Evolutionary conservation across 129 eudicot genomes (phyloP), one percentile per base, ranked within the genome.

Genomic region (Artemisia tridentata): DNA sequence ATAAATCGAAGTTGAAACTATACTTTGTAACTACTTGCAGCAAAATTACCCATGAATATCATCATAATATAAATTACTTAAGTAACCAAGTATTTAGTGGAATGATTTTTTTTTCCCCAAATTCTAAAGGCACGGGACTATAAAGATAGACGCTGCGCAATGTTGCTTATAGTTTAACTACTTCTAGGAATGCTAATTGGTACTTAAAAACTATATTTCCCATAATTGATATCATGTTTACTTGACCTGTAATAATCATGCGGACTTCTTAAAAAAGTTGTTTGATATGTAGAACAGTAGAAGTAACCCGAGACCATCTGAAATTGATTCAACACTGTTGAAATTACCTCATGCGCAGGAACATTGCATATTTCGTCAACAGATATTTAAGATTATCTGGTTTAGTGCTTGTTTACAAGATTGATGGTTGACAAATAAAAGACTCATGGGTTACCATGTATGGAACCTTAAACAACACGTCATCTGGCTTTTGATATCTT

Each of bases 1-100:
- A 38, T 19, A 58, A 58, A 58, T 58, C n/a, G 27, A 58, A 21
- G 63, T 57, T 18, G 63, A 58, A 29, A 10, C 63, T 14, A 57
- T 57, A 7, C 45, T 7, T 15, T n/a, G 56, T 51, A 50, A 50
- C 14, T 50, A 14, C n/a, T 50, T 15, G 16, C 14, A 50, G n/a
- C 16, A 50, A 50, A 50, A 12, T 12, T 2, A 50, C 55, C 18
- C 18, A 4, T 50, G 59, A 18, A 7, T 38, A 38, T 38, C 11
- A 1, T 20, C 63, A 58, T 58, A 58, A 21, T 58, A 8, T 58
- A 3, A 21, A 19, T 57, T 7, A 57, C 63, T 57, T 15, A 19
- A 58, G 20, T 21, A 18, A 21, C 15, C 11, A 38, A 21, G 31
- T 9, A 21, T 57, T 4, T 12, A 57, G 29, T 57, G 63, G 29